These are phyloP conservation scores for Dendrobium nobile DNA, from an alignment of 106 monocot species.

Conservation along the genomic window DNA sequence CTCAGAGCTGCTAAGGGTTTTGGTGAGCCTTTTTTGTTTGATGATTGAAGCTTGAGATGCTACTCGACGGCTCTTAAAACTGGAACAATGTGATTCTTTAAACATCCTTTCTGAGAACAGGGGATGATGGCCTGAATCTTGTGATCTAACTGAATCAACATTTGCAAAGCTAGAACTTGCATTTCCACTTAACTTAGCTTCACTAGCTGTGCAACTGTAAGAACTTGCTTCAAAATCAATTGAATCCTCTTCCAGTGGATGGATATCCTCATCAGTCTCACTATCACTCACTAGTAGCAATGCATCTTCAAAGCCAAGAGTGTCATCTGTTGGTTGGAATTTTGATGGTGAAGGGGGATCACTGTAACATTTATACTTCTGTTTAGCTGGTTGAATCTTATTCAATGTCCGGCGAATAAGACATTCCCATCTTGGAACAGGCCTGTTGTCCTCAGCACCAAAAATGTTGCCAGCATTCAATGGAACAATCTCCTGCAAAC, in stretches of 20 bases:
- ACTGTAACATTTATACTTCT: slow-evolving; percentile 41
- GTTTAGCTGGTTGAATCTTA: slow-evolving; percentile 24
- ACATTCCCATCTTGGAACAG: slow-evolving; percentile 77
- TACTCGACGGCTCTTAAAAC: slow-evolving; percentile 23
- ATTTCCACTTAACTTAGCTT: slow-evolving; percentile 9
- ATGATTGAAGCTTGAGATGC: slow-evolving; percentile 15
- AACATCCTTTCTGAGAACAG: slow-evolving; percentile 5
- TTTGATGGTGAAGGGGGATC: slow-evolving; percentile 63
- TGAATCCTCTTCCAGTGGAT: slow-evolving; percentile 23
- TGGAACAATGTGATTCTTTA: slow-evolving; percentile 13
- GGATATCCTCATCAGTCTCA: slow-evolving; percentile 29
- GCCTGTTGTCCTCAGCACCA: slow-evolving; percentile 75
- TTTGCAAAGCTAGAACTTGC: background rate
- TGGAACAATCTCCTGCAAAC: slow-evolving; percentile 94
- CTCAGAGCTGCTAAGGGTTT: slow-evolving; percentile 43
- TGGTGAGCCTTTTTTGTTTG: slow-evolving; percentile 31
- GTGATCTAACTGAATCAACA: background rate
- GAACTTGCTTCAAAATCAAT: slow-evolving; percentile 2
- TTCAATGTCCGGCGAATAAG: slow-evolving; percentile 75
- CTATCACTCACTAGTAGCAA: slow-evolving; percentile 30
- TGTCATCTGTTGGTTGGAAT: slow-evolving; percentile 44
- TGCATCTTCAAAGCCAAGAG: slow-evolving; percentile 40
- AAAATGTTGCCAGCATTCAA: slow-evolving; percentile 92
- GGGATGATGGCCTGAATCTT: slow-evolving; percentile 3
- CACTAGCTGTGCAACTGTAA: background rate